phyloP scores from a whole-genome alignment of 179 eudicot genomes.

The Corrigiola litoralis region DNA sequence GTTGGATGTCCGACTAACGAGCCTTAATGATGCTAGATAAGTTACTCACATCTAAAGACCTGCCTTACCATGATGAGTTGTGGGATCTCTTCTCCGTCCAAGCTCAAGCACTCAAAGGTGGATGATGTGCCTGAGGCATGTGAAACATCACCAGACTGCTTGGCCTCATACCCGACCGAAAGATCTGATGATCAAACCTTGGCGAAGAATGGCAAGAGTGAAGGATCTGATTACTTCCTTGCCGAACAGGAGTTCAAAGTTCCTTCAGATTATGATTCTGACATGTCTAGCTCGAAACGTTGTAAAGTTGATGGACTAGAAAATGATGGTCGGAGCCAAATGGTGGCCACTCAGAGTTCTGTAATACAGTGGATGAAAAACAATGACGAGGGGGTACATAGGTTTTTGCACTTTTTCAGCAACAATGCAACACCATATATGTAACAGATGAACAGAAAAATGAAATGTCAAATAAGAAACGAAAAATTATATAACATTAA shows the following conservation, averaged over 20 bases:
- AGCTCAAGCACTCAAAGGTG: constrained; percentile 18
- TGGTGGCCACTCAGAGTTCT: constrained; percentile 26
- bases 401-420: background rate
- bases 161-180: constrained; percentile 10
- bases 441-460: too few species aligned
- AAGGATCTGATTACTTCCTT: constrained; percentile 11
- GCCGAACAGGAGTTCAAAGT: too few species aligned
- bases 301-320: constrained; percentile 30
- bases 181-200: constrained; percentile 16
- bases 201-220: constrained; percentile 13
- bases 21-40: constrained; percentile 39
- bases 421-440: background rate
- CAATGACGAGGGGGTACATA: constrained; percentile 28
- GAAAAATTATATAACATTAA: background rate
- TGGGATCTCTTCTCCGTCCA: constrained; percentile 36
- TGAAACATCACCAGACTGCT: constrained; percentile 17
- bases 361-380: constrained; percentile 17
- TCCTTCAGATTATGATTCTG: constrained; percentile 6
- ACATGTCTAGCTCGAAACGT: constrained; percentile 34
- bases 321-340: background rate
- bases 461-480: background rate
- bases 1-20: background rate
- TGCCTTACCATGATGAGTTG: constrained; percentile 53
- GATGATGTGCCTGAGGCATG: constrained; percentile 23
- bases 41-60: constrained; percentile 52